Base-by-base conservation (phyloP, 2,329 filamentous ascomycete species). In the Aspergillus sp. region DNA sequence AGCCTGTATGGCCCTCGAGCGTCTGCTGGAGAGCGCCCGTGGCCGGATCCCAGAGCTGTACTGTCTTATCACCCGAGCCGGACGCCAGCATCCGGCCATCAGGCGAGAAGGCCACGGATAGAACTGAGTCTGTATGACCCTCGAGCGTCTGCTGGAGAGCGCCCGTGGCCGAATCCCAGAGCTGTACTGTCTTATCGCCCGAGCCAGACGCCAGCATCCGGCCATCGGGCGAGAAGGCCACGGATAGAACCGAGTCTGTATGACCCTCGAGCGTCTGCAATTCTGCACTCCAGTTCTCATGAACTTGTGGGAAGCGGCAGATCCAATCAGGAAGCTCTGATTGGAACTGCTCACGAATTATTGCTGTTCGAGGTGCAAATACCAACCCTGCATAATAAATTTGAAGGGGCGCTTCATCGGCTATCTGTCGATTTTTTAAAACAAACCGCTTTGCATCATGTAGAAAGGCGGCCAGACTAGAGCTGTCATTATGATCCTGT, bases 331-430 rank as follows among this genome's bases (percentile, higher is more conserved):
- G 56, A 18, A 66, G 47, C 9, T 61, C 26, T 13, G 48, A 41
- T 32, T 50, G 5, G 58, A 71, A 73, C n/a, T 54, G 57, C 36
- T 62, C 62, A 55, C 65, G 59, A 44, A 73, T 56, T 12, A 67
- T 56, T 49, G 65, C 69, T 12, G 20, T 53, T 53, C 56, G 48
- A 32, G 71, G 72, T 22, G 64, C 57, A 58, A 74, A 75, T 5
- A 69, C 42, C 1, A 74, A 51, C 9, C 67, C 73, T n/a, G 65
- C 67, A 26, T 22, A 63, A 60, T 75, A 75, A 26, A 70, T 53
- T 57, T 76, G 71, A 30, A 75, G 69, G 13, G 74, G 74, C 20
- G 65, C 65, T 43, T 56, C 51, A 50, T 71, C 57, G 38, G 67
- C 61, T 24, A 74, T 65, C 7, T 62, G 58, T 30, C 55, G 48